phyloP scores from a whole-genome alignment of 345 rosid species.

The Cardiospermum halicacabum region DNA sequence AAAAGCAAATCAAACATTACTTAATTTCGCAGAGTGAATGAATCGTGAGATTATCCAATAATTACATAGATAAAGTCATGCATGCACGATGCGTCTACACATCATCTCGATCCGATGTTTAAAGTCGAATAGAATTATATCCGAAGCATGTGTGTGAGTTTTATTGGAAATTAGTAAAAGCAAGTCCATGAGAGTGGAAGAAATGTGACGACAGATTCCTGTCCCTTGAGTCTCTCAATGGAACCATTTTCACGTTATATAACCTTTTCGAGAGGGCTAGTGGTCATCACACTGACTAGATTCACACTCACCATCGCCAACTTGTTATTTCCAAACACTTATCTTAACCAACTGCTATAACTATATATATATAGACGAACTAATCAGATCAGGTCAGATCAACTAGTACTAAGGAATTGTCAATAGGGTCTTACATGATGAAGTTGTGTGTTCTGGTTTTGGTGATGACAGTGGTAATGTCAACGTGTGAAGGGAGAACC shows the following conservation, averaged over 20 bases:
- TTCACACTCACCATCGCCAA: not conserved
- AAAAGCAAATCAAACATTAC: too few species aligned
- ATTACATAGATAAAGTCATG: too few species aligned
- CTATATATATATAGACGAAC: not conserved
- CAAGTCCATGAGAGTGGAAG: too few species aligned
- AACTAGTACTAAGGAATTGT: not conserved
- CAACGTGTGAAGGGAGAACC: constrained; percentile 14
- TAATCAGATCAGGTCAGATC: not conserved
- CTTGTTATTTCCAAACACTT: constrained; percentile 9
- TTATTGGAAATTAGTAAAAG: too few species aligned
- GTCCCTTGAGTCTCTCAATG: constrained; percentile 6
- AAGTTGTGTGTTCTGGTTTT: constrained; percentile 22
- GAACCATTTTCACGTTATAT: too few species aligned
- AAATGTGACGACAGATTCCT: not conserved
- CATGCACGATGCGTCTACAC: too few species aligned
- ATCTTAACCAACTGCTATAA: constrained; percentile 6
- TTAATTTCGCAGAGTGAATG: too few species aligned
- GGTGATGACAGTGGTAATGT: constrained; percentile 10
- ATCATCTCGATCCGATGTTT: too few species aligned
- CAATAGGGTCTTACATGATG: constrained; percentile 21
- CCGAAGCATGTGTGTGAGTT: too few species aligned
- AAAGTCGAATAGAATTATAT: too few species aligned
- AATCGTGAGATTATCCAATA: too few species aligned
- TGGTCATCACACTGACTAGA: constrained; percentile 16
- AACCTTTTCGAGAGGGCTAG: not conserved